These are phyloP conservation scores for Tricholoma furcatifolium DNA, from an alignment of 768 basidiomycete genomes.

Conservation along the genomic window DNA sequence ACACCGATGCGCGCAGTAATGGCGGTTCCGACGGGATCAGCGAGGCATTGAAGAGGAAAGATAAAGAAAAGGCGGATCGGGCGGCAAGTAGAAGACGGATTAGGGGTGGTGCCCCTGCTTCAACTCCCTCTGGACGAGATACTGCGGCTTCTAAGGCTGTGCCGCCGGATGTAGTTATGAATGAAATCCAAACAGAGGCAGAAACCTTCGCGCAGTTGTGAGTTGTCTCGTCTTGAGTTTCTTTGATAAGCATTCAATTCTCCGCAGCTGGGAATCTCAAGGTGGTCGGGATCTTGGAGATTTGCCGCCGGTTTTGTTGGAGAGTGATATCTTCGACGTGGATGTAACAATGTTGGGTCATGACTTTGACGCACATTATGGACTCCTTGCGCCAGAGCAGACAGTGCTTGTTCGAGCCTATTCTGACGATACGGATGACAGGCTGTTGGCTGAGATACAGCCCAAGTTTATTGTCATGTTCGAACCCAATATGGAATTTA, in stretches of 20 bases:
- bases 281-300: slow-evolving; percentile 20
- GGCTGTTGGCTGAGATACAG: slow-evolving; percentile 78
- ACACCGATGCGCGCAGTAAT: slow-evolving; percentile 17
- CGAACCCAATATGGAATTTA: slow-evolving; percentile 91
- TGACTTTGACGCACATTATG: slow-evolving; percentile 79
- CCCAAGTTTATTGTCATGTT: slow-evolving; percentile 95
- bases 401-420: slow-evolving; percentile 86
- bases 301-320: slow-evolving; percentile 15
- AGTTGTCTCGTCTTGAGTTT: slow-evolving; percentile 21
- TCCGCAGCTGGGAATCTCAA: slow-evolving; percentile 35
- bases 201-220: slow-evolving; percentile 61
- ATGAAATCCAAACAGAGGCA: slow-evolving; percentile 43
- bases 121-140: slow-evolving; percentile 14
- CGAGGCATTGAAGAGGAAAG: slow-evolving; percentile 79
- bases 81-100: slow-evolving; percentile 67
- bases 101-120: slow-evolving; percentile 64
- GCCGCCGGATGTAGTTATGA: slow-evolving; percentile 25
- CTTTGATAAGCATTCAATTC: neutral
- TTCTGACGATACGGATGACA: slow-evolving; percentile 91
- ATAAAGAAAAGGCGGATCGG: slow-evolving; percentile 58
- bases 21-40: slow-evolving; percentile 41
- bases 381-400: slow-evolving; percentile 74
- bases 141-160: slow-evolving; percentile 11
- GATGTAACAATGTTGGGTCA: slow-evolving; percentile 36
- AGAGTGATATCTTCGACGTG: slow-evolving; percentile 34